Conservation (phyloP, 306 rosid species). For the Pterocarpus macrocarpus region DNA sequence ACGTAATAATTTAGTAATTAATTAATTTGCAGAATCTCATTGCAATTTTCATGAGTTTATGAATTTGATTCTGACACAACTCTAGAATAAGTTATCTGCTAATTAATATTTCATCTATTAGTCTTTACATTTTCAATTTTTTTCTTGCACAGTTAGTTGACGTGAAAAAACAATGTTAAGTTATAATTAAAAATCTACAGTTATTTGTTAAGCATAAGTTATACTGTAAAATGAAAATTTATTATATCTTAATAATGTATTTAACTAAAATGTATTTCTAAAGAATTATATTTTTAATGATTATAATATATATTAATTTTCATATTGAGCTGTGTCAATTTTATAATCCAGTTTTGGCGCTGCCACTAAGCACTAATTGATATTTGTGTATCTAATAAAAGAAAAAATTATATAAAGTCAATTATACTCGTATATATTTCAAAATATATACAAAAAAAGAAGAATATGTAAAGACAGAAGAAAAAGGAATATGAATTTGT, state of each 20-base stretch:
- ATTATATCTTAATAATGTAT: background rate
- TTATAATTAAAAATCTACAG: background rate
- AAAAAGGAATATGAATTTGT: background rate
- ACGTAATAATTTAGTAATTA: background rate
- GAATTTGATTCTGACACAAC: background rate
- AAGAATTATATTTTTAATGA: background rate
- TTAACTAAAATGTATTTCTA: background rate
- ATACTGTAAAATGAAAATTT: background rate
- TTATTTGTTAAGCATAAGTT: background rate
- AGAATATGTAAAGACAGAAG: background rate
- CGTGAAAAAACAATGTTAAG: background rate
- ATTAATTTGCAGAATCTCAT: background rate
- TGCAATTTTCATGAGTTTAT: background rate
- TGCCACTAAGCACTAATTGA: background rate
- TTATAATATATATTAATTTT: background rate
- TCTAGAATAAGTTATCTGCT: background rate
- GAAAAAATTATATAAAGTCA: background rate
- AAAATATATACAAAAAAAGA: background rate
- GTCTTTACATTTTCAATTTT: background rate
- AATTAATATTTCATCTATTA: too few relatives aligned
- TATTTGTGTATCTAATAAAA: background rate
- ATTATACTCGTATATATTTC: background rate
- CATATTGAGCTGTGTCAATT: background rate
- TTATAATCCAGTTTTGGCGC: background rate
- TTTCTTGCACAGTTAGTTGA: background rate